These are phyloP conservation scores for Malassezia nana DNA, from an alignment of 1,284 basidiomycete genomes.

Conservation along the genomic window DNA sequence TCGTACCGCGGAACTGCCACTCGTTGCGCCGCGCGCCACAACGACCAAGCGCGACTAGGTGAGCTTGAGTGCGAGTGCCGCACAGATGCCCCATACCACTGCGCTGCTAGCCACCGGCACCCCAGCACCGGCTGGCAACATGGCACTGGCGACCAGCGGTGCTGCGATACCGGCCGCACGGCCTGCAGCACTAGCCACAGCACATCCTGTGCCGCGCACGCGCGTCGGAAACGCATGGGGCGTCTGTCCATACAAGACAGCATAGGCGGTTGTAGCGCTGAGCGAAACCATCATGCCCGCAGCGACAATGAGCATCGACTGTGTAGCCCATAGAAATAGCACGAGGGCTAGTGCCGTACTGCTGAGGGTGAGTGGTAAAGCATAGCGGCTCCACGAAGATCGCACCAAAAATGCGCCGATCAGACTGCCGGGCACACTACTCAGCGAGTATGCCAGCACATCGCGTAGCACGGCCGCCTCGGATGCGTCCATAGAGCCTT, in stretches of 20 bases:
- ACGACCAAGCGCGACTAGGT: slow-evolving; percentile 12
- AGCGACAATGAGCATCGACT: slow-evolving; percentile 1
- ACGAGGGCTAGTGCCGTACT: slow-evolving; percentile 27
- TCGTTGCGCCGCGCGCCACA: not conserved
- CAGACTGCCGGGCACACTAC: slow-evolving; percentile 51
- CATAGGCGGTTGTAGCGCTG: slow-evolving; percentile 37
- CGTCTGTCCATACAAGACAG: slow-evolving; percentile 42
- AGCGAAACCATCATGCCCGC: slow-evolving; percentile 27
- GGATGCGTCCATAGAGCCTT: slow-evolving; percentile 4
- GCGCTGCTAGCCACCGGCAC: slow-evolving; percentile 24
- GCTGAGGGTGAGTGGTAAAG: slow-evolving; percentile 52
- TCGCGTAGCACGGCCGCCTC: slow-evolving; percentile 26
- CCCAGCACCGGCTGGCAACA: slow-evolving; percentile 18
- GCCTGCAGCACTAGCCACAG: slow-evolving; percentile 35
- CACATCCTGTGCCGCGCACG: slow-evolving; percentile 37
- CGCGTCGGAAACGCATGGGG: slow-evolving; percentile 39
- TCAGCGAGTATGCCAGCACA: slow-evolving; percentile 35
- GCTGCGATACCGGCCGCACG: slow-evolving; percentile 40
- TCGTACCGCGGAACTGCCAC: slow-evolving; percentile 1
- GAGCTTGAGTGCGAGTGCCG: not conserved
- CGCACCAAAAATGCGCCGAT: slow-evolving; percentile 84
- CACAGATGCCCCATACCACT: slow-evolving; percentile 19
- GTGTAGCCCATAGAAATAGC: slow-evolving; percentile 22
- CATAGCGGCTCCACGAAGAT: slow-evolving; percentile 60
- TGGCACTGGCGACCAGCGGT: slow-evolving; percentile 33